These are phyloP conservation scores for Austroboletus niveus DNA, from an alignment of 1,284 basidiomycete species.

Conservation along the genomic window DNA sequence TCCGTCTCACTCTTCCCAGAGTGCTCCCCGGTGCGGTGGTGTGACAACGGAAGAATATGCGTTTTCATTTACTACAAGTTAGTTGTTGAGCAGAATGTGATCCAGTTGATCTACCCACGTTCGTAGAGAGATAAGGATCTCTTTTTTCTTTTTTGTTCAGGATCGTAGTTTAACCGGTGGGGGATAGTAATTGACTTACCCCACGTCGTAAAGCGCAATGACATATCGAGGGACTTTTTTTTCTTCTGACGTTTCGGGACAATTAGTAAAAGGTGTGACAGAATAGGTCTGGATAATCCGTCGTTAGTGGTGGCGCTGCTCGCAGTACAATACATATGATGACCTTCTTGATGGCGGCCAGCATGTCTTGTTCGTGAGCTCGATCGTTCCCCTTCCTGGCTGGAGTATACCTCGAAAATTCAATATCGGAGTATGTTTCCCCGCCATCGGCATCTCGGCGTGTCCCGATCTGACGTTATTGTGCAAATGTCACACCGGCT, in stretches of 20 bases:
- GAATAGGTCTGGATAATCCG: not conserved
- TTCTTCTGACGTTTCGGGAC: not conserved
- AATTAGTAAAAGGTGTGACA: not conserved
- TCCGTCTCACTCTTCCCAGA: not conserved
- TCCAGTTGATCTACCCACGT: too few relatives aligned
- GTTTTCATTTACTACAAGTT: too few relatives aligned
- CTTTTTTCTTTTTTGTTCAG: not conserved
- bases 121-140: too few relatives aligned
- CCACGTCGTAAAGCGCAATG: not conserved
- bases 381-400: too few relatives aligned
- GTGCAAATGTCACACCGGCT: not conserved
- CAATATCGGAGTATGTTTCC: not conserved
- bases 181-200: not conserved
- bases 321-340: too few relatives aligned
- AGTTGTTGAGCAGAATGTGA: too few relatives aligned
- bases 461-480: not conserved
- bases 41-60: too few relatives aligned
- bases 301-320: not conserved
- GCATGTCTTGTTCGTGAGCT: too few relatives aligned
- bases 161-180: not conserved
- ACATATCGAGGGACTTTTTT: not conserved
- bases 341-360: too few relatives aligned
- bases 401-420: too few relatives aligned
- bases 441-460: not conserved
- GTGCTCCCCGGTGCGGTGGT: too few relatives aligned